Evolutionary conservation across 1,284 basidiomycete genomes (phyloP).

Genomic region (Cryptococcus jaspeensis): DNA sequence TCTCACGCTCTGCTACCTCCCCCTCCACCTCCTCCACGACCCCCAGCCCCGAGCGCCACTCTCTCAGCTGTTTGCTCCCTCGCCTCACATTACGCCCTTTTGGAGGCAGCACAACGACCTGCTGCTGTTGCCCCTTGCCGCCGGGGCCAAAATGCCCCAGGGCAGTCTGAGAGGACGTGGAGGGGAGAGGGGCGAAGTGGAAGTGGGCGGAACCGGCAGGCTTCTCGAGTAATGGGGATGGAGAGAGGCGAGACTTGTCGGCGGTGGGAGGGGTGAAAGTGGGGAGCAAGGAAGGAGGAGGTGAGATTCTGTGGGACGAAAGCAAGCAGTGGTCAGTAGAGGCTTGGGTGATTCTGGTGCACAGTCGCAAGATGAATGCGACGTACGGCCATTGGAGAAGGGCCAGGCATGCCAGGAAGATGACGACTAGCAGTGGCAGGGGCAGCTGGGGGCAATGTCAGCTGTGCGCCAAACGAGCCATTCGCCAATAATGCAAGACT

Average conservation of each 20-base stretch:
- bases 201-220: neutral
- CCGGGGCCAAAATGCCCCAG: neutral
- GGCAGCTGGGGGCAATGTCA: conserved; percentile 18
- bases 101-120: neutral
- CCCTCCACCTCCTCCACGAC: conserved; percentile 13
- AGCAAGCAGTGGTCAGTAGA: conserved; percentile 57
- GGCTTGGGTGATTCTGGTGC: too few relatives aligned
- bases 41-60: conserved; percentile 11
- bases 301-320: conserved; percentile 6
- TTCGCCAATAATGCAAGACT: conserved; percentile 1
- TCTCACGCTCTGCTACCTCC: conserved; percentile 10
- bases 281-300: conserved; percentile 15
- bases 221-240: conserved; percentile 9
- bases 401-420: conserved; percentile 17
- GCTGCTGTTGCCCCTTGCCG: neutral
- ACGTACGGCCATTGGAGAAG: conserved; percentile 21
- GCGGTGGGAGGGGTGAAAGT: conserved; percentile 12
- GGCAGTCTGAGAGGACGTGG: neutral
- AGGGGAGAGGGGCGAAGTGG: conserved; percentile 3
- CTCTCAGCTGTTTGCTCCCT: conserved; percentile 16
- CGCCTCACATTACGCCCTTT: conserved; percentile 8
- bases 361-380: conserved; percentile 5
- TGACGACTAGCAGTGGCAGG: conserved; percentile 43
- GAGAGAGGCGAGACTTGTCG: conserved; percentile 21
- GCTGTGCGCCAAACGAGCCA: neutral